Base-by-base conservation (phyloP, 257 asterid species). In the Echium plantagineum region DNA sequence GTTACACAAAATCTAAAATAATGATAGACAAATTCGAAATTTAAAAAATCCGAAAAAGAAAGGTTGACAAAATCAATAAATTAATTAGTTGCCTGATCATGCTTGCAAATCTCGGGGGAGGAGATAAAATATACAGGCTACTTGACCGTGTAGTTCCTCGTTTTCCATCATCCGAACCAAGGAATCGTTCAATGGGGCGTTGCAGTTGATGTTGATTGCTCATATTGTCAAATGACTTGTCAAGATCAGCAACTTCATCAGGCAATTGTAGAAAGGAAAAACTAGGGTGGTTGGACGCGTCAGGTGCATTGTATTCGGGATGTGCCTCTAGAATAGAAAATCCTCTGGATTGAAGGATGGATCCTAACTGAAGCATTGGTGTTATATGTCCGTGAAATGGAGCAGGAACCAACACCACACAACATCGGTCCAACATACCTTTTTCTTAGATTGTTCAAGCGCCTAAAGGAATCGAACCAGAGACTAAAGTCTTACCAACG, bases 281-380 rank as follows among this genome's bases (percentile, higher is more conserved):
- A 9, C 51, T 63, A 1, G 71, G 71, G 12, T 73, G 68, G 32
- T 67, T 55, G 0, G 21, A 16, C 4, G 79, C 64, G 16, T 53
- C 49, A 0, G 73, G 72, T 9, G 70, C 7, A 0, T 42, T 26
- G 48, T 35, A 46, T 16, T 67, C 63, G 0, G 77, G 7, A 60
- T 67, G 77, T 3, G 66, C 64, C 32, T 67, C 63, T 8, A 58
- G 6, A 1, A 67, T 32, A 2, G 70, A 67, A 61, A 72, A 67
- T 5, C 77, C 77, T 20, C 31, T 63, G 20, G 73, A 72, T 15
- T 59, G 24, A 52, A 74, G 79, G 8, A 62, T 32, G 16, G 32
- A 31, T 0, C 74, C 78, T 20, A 73, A 58, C 57, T 73, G 74
- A 57, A 73, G 69, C 74, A 73, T 65, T 20, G 79, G 79, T 15